Evolutionary conservation across 2,329 filamentous ascomycete species (phyloP).

Genomic region (Aphanocladium album): DNA sequence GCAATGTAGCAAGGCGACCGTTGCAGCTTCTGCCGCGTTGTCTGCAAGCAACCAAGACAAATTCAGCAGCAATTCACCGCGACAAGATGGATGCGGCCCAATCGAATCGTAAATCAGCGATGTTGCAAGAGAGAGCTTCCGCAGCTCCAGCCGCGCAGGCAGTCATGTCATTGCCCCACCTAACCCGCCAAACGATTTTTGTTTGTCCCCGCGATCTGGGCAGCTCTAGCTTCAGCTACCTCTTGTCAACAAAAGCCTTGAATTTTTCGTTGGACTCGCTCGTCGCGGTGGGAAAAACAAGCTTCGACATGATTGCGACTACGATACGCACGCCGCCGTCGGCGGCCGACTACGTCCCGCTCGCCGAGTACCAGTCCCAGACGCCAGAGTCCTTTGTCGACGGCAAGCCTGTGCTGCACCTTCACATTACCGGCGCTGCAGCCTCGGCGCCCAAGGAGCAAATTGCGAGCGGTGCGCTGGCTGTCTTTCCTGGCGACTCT

Average conservation of each 20-base stretch:
- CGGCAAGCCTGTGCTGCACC: conserved; percentile 66
- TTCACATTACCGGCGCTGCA: conserved; percentile 51
- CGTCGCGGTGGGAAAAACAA: background rate
- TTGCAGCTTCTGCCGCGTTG: too few species aligned
- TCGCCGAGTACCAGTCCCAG: conserved; percentile 65
- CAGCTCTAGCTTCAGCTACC: background rate
- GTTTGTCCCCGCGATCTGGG: background rate
- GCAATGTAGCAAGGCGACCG: background rate
- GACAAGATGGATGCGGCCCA: background rate
- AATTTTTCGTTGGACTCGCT: background rate
- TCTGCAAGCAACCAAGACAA: background rate
- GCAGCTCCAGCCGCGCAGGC: background rate
- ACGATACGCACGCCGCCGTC: conserved; percentile 55
- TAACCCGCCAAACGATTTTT: background rate
- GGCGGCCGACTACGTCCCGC: conserved; percentile 54
- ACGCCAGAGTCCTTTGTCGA: conserved; percentile 69
- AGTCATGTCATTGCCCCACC: conserved; percentile 12
- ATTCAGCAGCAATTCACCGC: background rate
- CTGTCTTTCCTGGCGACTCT: conserved; percentile 44
- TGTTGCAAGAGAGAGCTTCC: background rate
- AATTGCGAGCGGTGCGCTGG: conserved; percentile 40
- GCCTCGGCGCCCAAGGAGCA: conserved; percentile 54
- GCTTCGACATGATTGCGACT: conserved; percentile 37
- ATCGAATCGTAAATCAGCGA: background rate
- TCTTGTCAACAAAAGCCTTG: conserved; percentile 16